Evolutionary conservation across 495 filamentous ascomycete species (phyloP).

Genomic region (Patellaria atrata): DNA sequence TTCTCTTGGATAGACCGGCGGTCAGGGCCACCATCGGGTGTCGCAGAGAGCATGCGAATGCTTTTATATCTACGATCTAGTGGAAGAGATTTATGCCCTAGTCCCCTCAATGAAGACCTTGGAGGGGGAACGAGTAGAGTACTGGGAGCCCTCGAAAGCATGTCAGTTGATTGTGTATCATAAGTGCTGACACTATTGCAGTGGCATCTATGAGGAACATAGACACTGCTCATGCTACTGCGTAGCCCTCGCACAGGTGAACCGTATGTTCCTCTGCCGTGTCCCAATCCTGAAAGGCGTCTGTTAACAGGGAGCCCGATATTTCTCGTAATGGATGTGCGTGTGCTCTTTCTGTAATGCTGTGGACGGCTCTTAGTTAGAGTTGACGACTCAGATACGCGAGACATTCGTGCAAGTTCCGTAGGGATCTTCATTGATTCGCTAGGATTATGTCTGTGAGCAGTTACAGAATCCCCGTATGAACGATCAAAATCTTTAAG

Average conservation of each 20-base stretch:
- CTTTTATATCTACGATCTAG: constrained; percentile 17
- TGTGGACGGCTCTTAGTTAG: constrained; percentile 16
- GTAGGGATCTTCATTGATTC: constrained; percentile 26
- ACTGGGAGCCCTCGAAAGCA: constrained; percentile 20
- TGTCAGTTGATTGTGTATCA: constrained; percentile 20
- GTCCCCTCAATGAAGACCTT: constrained; percentile 11
- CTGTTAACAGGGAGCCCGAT: constrained; percentile 15
- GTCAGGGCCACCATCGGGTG: constrained; percentile 19
- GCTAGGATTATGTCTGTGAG: constrained; percentile 22
- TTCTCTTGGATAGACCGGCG: constrained; percentile 21
- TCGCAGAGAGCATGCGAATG: constrained; percentile 18
- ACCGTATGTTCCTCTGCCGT: constrained; percentile 12
- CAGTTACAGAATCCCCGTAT: constrained; percentile 8
- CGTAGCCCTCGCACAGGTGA: too few relatives aligned
- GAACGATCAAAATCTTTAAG: constrained; percentile 19
- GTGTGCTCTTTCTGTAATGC: constrained; percentile 5
- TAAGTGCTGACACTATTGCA: constrained; percentile 18
- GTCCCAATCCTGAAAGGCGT: constrained; percentile 12
- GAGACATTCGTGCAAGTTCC: constrained; percentile 20
- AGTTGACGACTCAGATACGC: constrained; percentile 12
- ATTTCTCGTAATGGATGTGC: constrained; percentile 6
- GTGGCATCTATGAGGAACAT: constrained; percentile 5
- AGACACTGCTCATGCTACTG: constrained; percentile 7
- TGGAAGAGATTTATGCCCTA: constrained; percentile 13
- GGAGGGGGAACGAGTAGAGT: constrained; percentile 21